Evolutionary conservation across 345 rosid species (phyloP).

Genomic region (Citrus australasica): DNA sequence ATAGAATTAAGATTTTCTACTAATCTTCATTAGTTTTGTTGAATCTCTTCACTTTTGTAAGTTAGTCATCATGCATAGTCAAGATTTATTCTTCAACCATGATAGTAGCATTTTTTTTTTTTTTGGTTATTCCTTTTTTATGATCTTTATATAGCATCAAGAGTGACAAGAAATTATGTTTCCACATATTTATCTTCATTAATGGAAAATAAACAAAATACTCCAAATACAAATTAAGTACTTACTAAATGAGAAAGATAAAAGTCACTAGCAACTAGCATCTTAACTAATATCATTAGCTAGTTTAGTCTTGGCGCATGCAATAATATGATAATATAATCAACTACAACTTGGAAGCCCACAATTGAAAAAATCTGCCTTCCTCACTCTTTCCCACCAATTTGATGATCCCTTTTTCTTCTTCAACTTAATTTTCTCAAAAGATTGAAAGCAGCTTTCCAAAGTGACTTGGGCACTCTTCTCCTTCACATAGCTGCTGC

Average conservation of each 20-base stretch:
- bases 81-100: too few species aligned
- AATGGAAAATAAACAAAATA: too few species aligned
- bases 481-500: neutral
- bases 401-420: neutral
- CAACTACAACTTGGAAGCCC: conserved; percentile 8
- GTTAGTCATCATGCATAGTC: too few species aligned
- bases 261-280: neutral
- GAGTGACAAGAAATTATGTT: too few species aligned
- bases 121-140: too few species aligned
- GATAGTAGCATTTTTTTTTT: too few species aligned
- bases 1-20: too few species aligned
- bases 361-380: conserved; percentile 28
- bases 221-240: neutral
- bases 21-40: too few species aligned
- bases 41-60: too few species aligned
- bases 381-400: conserved; percentile 44
- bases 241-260: neutral
- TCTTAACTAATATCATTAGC: neutral
- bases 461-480: neutral
- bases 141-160: too few species aligned
- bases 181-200: too few species aligned
- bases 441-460: conserved; percentile 17
- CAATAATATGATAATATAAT: neutral
- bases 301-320: neutral
- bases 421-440: conserved; percentile 14